Base-by-base conservation (phyloP, 345 rosid genomes). In the Barbarea vulgaris region DNA sequence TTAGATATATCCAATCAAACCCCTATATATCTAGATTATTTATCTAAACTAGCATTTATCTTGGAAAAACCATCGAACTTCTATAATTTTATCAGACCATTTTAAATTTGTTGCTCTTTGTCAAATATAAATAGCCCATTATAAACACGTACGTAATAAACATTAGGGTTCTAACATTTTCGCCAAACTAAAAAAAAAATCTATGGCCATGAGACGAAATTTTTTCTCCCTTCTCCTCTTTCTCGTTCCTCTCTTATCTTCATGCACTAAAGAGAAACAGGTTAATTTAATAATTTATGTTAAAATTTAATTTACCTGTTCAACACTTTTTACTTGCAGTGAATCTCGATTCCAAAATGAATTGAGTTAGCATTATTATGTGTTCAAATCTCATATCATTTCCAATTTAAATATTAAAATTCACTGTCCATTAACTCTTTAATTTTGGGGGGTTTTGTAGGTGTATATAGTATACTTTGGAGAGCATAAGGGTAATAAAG, bases 391-490 rank as follows among this genome's bases (percentile, higher is more conserved):
- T 3, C 41, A 34, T 33, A 47, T 59, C 14, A 18, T 61, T 72
- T 34, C 14, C 25, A 18, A 13, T 11, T 9, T n/a, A 31, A 6
- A n/a, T 60, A 33, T 14, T 47, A n/a, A 10, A 14, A 11, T 33
- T 46, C 21, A 44, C 6, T 0, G 17, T 36, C 17, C 41, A 62
- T 25, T 50, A 24, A 10, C 34, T 9, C 5, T 21, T 1, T 54
- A 31, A n/a, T 55, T 3, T 13, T 34, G 2, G 10, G 15, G 7
- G 11, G n/a, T 54, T 47, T 65, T 24, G 21, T 58, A 91, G 91
- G 91, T 88, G 5, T 83, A 85, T 67, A 85, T 92, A 60, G 92
- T 87, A 13, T 80, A 88, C 64, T 80, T 88, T 39, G 87, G 88
- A 31, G 87, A 76, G 42, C 85, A 84, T 64, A 66, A 72, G 42